Percentiles rank a stretch among this genome's conserved stretches.
These are phyloP conservation scores for Vitis amurensis DNA, from an alignment of 164 flowering plant species.

Conservation along the genomic window DNA sequence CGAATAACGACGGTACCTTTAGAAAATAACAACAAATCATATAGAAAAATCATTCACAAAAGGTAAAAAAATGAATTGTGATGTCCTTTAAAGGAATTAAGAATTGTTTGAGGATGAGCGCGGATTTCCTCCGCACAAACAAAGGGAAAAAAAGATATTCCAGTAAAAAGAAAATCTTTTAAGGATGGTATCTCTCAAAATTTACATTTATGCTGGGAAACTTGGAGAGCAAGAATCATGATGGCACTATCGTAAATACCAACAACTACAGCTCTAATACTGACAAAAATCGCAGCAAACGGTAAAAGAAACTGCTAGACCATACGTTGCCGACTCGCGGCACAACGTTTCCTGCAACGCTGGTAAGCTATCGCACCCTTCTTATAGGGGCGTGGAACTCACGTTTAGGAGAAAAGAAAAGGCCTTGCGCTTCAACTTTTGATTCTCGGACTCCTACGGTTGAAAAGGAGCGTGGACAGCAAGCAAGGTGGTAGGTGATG, in stretches of 20 bases:
- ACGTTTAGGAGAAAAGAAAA: neutral
- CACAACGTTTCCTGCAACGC: conserved; percentile 1
- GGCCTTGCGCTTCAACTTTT: too few species aligned
- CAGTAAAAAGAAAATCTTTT: neutral
- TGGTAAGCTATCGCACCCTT: neutral
- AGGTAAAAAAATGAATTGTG: too few species aligned
- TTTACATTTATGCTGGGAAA: neutral
- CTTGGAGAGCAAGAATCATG: neutral
- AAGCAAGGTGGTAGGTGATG: too few species aligned
- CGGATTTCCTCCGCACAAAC: neutral
- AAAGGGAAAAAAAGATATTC: neutral
- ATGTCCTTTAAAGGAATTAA: too few species aligned
- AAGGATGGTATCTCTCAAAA: neutral
- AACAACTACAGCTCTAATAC: neutral
- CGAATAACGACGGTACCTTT: too few species aligned
- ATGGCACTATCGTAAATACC: neutral
- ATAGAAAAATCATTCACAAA: too few species aligned
- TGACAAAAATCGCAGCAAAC: neutral
- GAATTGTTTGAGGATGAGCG: too few species aligned
- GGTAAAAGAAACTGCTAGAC: neutral
- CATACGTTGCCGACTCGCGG: conserved; percentile 17
- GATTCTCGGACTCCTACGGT: too few species aligned
- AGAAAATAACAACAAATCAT: too few species aligned
- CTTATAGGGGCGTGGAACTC: conserved; percentile 2
- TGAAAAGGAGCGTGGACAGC: too few species aligned